These are phyloP conservation scores for Euphorbia neoarborescens DNA, from an alignment of 441 rosid genomes.

Conservation along the genomic window DNA sequence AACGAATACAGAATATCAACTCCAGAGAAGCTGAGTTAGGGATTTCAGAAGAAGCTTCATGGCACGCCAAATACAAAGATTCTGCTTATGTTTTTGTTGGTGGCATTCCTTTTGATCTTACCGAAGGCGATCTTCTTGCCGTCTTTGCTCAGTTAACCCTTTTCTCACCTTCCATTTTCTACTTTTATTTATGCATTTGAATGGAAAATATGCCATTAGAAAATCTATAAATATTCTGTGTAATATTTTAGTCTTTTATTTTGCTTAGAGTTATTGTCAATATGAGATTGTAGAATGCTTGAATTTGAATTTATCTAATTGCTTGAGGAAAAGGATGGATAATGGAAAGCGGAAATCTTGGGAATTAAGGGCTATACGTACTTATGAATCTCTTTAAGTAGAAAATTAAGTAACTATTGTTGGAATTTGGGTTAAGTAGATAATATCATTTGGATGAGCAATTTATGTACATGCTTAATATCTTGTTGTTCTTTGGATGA, in stretches of 20 bases:
- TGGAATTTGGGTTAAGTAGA: background rate
- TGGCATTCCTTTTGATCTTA: slow-evolving; percentile 80
- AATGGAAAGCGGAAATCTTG: background rate
- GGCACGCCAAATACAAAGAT: slow-evolving; percentile 87
- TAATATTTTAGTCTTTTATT: background rate
- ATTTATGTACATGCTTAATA: background rate
- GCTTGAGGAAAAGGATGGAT: background rate
- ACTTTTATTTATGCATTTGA: background rate
- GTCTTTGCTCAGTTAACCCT: slow-evolving; percentile 68
- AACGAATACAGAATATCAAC: slow-evolving; percentile 60
- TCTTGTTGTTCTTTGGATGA: background rate
- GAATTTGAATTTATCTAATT: background rate
- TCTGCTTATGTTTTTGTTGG: slow-evolving; percentile 77
- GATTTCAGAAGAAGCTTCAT: slow-evolving; percentile 74
- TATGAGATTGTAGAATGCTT: background rate
- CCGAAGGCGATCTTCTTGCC: slow-evolving; percentile 93
- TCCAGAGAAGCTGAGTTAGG: slow-evolving; percentile 72
- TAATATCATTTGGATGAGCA: background rate
- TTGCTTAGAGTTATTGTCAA: background rate
- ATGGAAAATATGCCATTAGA: background rate
- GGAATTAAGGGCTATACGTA: background rate
- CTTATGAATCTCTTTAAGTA: background rate
- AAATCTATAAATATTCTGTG: background rate
- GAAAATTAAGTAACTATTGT: background rate
- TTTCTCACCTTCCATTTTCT: background rate